These are phyloP conservation scores for Monascus ruber DNA, from an alignment of 2,329 filamentous ascomycete species.

Conservation along the genomic window DNA sequence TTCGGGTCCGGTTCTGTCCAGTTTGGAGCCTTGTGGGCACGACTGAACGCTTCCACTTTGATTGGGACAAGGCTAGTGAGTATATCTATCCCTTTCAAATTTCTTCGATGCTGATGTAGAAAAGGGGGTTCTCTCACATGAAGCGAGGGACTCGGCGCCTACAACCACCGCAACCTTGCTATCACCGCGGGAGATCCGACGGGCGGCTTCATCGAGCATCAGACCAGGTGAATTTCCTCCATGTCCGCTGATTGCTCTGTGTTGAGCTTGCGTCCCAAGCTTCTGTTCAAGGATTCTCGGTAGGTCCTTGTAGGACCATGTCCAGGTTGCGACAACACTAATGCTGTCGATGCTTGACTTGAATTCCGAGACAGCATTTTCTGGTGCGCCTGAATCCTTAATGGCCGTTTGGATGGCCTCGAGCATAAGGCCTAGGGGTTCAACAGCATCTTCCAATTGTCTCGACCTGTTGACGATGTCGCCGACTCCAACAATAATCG, in stretches of 20 bases:
- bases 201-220: slow-evolving; percentile 52
- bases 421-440: slow-evolving; percentile 49
- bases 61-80: too few species aligned
- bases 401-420: slow-evolving; percentile 43
- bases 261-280: slow-evolving; percentile 37
- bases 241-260: slow-evolving; percentile 45
- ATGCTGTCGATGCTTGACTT: slow-evolving; percentile 45
- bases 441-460: slow-evolving; percentile 41
- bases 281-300: slow-evolving; percentile 42
- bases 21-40: too few species aligned
- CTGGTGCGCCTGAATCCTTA: slow-evolving; percentile 28
- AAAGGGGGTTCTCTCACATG: slow-evolving; percentile 15
- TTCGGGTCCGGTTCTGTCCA: too few species aligned
- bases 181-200: slow-evolving; percentile 43
- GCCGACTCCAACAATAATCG: slow-evolving; percentile 53
- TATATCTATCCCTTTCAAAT: too few species aligned
- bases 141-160: slow-evolving; percentile 55
- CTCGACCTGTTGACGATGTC: slow-evolving; percentile 49
- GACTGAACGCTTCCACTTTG: too few species aligned
- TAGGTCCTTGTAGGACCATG: slow-evolving; percentile 53
- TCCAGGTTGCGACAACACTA: slow-evolving; percentile 52
- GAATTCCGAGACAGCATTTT: slow-evolving; percentile 19
- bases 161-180: slow-evolving; percentile 48
- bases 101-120: too few species aligned
- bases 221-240: slow-evolving; percentile 53